phyloP scores from a whole-genome alignment of 2,329 filamentous ascomycete genomes.

The Endothia cerciana region DNA sequence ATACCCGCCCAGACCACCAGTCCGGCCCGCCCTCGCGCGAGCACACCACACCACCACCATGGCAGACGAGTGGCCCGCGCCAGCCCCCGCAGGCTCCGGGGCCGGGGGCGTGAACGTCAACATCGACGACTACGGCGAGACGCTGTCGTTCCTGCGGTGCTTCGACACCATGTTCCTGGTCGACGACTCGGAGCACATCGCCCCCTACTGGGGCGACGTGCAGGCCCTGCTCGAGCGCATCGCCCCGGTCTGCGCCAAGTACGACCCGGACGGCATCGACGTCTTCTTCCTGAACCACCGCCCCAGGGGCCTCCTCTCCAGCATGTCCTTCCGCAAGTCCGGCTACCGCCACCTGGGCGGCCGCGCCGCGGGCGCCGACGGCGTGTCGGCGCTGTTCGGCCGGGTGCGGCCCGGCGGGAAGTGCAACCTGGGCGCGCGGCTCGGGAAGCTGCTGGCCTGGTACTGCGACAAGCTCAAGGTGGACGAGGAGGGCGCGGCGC shows the following conservation, averaged over 20 bases:
- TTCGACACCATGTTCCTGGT: constrained; percentile 31
- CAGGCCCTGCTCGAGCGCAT: constrained; percentile 29
- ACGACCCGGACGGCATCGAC: constrained; percentile 29
- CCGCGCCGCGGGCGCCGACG: constrained; percentile 33
- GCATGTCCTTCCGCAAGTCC: constrained; percentile 32
- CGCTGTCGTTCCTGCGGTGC: constrained; percentile 29
- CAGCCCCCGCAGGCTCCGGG: constrained; percentile 14
- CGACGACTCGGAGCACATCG: constrained; percentile 29
- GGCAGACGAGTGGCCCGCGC: constrained; percentile 24
- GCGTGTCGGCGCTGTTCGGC: constrained; percentile 34
- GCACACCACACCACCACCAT: constrained; percentile 12
- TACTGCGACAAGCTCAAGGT: constrained; percentile 36
- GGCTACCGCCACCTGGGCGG: constrained; percentile 30
- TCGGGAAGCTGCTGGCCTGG: constrained; percentile 35
- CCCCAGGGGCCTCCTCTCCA: constrained; percentile 28
- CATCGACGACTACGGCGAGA: constrained; percentile 28
- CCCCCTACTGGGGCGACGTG: constrained; percentile 28
- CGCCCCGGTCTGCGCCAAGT: constrained; percentile 29
- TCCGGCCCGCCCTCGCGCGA: not conserved
- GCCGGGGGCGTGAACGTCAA: constrained; percentile 23
- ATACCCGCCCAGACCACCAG: not conserved
- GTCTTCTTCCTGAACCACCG: constrained; percentile 31
- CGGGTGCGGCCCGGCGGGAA: constrained; percentile 35
- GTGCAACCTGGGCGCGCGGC: constrained; percentile 36
- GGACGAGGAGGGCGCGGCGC: constrained; percentile 35